These are phyloP conservation scores for Saprolegnia diclina DNA, from an alignment of 352 stramenopile species.

Conservation along the genomic window DNA sequence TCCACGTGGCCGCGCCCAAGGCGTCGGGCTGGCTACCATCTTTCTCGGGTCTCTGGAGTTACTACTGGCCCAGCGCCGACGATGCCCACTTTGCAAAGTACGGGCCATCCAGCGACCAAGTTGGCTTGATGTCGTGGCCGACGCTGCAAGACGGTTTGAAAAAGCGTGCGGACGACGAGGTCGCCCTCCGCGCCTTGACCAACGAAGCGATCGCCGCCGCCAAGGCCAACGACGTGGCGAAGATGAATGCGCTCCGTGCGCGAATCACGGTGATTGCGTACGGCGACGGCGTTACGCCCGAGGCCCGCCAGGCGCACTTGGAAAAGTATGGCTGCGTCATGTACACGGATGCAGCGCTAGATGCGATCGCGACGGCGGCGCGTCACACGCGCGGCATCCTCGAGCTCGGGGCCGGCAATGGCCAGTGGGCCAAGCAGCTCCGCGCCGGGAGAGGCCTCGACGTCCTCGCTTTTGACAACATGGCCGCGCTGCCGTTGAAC, in stretches of 20 bases:
- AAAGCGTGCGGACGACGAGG: constrained; percentile 13
- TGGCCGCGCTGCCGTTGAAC: constrained; percentile 18
- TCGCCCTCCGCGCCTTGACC: neutral
- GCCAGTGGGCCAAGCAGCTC: constrained; percentile 26
- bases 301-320: constrained; percentile 15
- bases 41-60: neutral
- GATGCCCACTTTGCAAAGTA: constrained; percentile 5
- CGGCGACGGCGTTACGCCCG: constrained; percentile 13
- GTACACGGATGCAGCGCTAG: constrained; percentile 41
- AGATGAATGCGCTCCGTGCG: neutral
- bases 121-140: constrained; percentile 23
- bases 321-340: constrained; percentile 47
- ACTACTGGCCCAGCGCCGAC: neutral
- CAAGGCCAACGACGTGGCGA: constrained; percentile 8
- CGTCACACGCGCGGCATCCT: neutral
- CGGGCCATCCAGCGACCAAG: neutral
- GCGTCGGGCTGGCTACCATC: neutral
- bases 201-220: neutral
- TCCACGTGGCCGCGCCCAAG: neutral
- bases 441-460: constrained; percentile 1
- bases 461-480: constrained; percentile 29
- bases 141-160: constrained; percentile 6
- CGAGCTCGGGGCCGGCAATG: constrained; percentile 28
- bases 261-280: constrained; percentile 7
- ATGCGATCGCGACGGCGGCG: constrained; percentile 28